Percentiles rank a stretch among this genome's conserved stretches.
Conservation (phyloP, 148 eudicot species). For the Camellia sinensis region DNA sequence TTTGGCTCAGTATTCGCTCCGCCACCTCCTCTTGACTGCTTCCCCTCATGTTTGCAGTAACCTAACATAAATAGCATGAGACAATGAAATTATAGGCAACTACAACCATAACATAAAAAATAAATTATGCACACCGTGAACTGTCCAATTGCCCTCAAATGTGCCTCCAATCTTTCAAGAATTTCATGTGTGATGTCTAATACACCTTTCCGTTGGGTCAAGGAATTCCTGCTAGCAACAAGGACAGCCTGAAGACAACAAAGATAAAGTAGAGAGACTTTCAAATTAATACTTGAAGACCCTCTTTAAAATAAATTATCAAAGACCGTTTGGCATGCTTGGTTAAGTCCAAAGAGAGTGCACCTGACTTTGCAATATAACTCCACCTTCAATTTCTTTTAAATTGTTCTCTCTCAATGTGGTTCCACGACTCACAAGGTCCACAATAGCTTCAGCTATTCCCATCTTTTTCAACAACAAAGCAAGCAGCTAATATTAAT, state of each 20-base stretch:
- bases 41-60: conserved; percentile 95
- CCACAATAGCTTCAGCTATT: conserved; percentile 95
- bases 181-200: conserved; percentile 81
- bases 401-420: conserved; percentile 84
- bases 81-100: conserved; percentile 14
- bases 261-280: conserved; percentile 10
- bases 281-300: conserved; percentile 4
- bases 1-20: conserved; percentile 66
- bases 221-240: conserved; percentile 83
- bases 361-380: conserved; percentile 81
- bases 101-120: not conserved
- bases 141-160: conserved; percentile 73
- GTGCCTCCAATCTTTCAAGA: conserved; percentile 94
- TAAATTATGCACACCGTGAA: conserved; percentile 55
- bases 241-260: conserved; percentile 72
- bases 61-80: conserved; percentile 40
- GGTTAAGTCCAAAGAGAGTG: conserved; percentile 9
- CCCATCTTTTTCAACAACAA: conserved; percentile 65
- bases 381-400: conserved; percentile 94
- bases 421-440: conserved; percentile 95
- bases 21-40: conserved; percentile 88
- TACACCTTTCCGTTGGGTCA: conserved; percentile 62
- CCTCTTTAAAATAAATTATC: not conserved
- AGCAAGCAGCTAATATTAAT: conserved; percentile 13
- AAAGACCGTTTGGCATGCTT: not conserved